Evolutionary conservation across 148 eudicot species (phyloP), one percentile per base, ranked within the genome.

Genomic region (Spergularia marina): DNA sequence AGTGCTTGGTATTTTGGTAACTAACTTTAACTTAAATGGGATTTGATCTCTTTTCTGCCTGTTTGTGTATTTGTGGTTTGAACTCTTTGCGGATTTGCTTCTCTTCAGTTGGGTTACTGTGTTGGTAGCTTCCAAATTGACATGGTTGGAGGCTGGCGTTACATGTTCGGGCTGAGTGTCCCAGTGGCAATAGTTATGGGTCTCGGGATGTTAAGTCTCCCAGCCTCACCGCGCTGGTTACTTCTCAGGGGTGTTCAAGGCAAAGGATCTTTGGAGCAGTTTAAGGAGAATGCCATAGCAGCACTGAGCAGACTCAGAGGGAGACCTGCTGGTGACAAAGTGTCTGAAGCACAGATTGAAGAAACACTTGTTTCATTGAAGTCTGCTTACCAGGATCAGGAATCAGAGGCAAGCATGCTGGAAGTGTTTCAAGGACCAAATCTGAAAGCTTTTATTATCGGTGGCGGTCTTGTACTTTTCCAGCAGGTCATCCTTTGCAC

Each of bases 121-220:
- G 91, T 86, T 49, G 99, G 99, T 55, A 96, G 89, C 86, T 82
- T 78, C 74, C 78, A 86, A 78, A 88, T 96, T 39, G 69, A 89
- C 65, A 87, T 82, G 72, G 82, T 96, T 78, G 98, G 98, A 76
- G 99, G 99, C 36, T 96, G 99, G 99, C 97, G 99, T 73, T 92
- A 89, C 83, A 92, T 96, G 99, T 92, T 78, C 58, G 99, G 99
- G 53, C 7, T 85, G 53, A 89, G 99, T 86, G 86, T 77, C 13
- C 99, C 95, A 12, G 34, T 89, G 65, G 97, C 99, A 62, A 51
- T 90, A 52, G 65, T 89, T 25, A 92, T 96, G 97, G 86, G 94
- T 57, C 77, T 96, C 47, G 99, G 99, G 34, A 89, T 93, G 88
- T 91, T 87, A 87, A 84, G 83, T 74, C 94, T 96, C 69, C 99